Percentiles rank a stretch among this genome's conserved stretches.
Evolutionary conservation across 2,329 filamentous ascomycete genomes (phyloP).

Genomic region (Colletotrichum tropicale): DNA sequence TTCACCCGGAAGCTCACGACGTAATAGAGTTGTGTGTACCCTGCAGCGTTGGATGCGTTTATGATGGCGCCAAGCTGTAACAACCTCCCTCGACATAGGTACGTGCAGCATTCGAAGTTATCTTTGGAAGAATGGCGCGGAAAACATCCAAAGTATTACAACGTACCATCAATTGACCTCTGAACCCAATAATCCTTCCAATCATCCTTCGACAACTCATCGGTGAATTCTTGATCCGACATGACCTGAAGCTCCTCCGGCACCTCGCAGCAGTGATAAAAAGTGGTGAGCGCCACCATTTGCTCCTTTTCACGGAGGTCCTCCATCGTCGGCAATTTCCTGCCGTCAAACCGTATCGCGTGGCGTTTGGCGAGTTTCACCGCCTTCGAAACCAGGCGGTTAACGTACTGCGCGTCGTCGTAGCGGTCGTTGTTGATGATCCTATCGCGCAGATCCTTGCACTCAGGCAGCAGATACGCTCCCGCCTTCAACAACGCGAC

Average conservation of each 20-base stretch:
- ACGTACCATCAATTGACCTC: neutral
- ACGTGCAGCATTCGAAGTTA: neutral
- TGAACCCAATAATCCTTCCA: neutral
- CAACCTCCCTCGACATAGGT: neutral
- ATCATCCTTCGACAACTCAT: neutral
- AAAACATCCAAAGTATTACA: neutral
- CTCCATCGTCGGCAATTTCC: neutral
- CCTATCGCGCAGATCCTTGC: neutral
- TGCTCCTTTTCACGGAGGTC: neutral
- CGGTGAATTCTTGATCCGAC: neutral
- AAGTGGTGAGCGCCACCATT: neutral
- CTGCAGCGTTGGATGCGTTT: too few species aligned
- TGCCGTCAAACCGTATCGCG: neutral
- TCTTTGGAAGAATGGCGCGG: rapidly evolving
- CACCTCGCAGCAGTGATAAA: neutral
- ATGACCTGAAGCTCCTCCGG: neutral
- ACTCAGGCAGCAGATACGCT: neutral
- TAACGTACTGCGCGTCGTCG: neutral
- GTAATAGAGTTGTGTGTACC: neutral
- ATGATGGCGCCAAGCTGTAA: neutral
- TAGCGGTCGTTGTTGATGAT: neutral
- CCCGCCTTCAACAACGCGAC: neutral
- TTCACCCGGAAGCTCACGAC: rapidly evolving
- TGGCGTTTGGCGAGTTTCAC: neutral
- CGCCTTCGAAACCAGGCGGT: neutral